Percentiles rank a stretch among this genome's conserved stretches.
phyloP scores from a whole-genome alignment of 2,329 filamentous ascomycete species.

The Magnaporthiopsis rhizophila region DNA sequence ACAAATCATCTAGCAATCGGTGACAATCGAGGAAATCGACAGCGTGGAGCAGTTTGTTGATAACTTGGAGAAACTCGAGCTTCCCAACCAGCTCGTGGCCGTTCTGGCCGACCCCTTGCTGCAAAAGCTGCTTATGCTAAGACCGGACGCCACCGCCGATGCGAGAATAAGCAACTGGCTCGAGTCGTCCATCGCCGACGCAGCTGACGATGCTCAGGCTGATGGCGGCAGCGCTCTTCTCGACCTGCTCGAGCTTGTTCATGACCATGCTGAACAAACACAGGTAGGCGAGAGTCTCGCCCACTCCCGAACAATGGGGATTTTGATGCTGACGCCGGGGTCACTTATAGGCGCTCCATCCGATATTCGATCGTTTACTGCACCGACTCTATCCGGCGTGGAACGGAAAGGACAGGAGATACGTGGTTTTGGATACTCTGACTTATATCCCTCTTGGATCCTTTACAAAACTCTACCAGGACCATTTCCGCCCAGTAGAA shows the following conservation, averaged over 20 bases:
- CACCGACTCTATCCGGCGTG: conserved; percentile 29
- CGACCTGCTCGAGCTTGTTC: conserved; percentile 47
- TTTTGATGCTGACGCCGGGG: not conserved
- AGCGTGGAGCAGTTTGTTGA: conserved; percentile 60
- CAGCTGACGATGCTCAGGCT: conserved; percentile 40
- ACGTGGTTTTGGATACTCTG: conserved; percentile 50
- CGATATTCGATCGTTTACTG: not conserved
- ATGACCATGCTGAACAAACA: conserved; percentile 45
- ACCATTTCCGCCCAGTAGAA: conserved; percentile 46
- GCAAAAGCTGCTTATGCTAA: conserved; percentile 66
- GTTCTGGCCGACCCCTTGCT: conserved; percentile 68
- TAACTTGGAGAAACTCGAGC: conserved; percentile 68
- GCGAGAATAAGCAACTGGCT: conserved; percentile 54
- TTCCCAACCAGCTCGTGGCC: conserved; percentile 75
- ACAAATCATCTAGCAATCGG: conserved; percentile 36
- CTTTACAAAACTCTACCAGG: conserved; percentile 45
- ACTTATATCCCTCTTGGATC: conserved; percentile 44
- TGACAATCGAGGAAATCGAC: conserved; percentile 72
- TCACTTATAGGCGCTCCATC: not conserved
- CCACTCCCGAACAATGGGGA: no score
- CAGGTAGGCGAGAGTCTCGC: conserved; percentile 34
- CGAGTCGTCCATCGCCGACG: conserved; percentile 45
- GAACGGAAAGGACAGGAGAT: conserved; percentile 50
- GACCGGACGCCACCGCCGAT: conserved; percentile 43
- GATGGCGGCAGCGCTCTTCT: conserved; percentile 26